Percentiles rank a stretch among this genome's conserved stretches.
Evolutionary conservation across 1,284 basidiomycete species (phyloP).

Genomic region (Exsudoporus floridanus): DNA sequence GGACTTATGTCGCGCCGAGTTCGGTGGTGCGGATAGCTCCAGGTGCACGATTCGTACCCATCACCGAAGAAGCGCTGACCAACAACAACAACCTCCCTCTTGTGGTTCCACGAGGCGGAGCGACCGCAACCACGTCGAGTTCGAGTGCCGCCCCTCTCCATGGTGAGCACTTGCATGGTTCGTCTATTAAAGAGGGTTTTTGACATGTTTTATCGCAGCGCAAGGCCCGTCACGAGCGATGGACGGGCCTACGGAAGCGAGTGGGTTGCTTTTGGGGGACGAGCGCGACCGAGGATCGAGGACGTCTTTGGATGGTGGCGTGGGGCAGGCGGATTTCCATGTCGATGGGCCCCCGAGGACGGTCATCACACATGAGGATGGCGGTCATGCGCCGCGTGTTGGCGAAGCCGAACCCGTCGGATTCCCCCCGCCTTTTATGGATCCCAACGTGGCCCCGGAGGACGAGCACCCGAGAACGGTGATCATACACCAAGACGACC

Average conservation of each 20-base stretch:
- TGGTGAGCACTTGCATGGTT: neutral
- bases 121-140: neutral
- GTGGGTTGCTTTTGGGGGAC: neutral
- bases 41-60: neutral
- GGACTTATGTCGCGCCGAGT: neutral
- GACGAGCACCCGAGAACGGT: neutral
- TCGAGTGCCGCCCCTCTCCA: neutral
- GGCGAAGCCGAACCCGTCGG: no score
- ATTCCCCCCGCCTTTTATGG: no score
- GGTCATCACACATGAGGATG: no score
- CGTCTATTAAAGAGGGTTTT: neutral
- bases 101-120: no score
- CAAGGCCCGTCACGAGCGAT: neutral
- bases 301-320: neutral
- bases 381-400: no score
- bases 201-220: neutral
- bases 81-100: no score
- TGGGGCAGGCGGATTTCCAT: no score
- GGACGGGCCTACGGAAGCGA: no score
- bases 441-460: no score
- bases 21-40: neutral
- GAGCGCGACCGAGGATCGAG: neutral
- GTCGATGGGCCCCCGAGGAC: no score
- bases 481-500: neutral
- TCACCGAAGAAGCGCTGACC: neutral